phyloP scores from a whole-genome alignment of 2,329 filamentous ascomycete species.

The Thielaviopsis punctulata region DNA sequence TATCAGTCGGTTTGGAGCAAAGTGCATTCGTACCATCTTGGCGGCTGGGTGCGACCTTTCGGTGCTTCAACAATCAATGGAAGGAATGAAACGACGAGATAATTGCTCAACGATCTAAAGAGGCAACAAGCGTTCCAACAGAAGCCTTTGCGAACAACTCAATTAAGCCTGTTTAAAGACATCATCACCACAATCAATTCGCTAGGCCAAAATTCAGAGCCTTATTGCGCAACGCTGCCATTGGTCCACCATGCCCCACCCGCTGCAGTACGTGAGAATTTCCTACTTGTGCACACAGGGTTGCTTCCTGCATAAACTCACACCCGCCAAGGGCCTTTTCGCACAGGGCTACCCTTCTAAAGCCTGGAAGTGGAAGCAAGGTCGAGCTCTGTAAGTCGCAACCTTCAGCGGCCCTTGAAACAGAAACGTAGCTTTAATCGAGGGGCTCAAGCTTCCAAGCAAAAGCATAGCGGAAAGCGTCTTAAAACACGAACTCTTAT shows the following conservation, averaged over 20 bases:
- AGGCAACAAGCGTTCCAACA: not conserved
- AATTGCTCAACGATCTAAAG: not conserved
- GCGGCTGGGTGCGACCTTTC: conserved; percentile 1
- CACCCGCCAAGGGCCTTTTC: no score
- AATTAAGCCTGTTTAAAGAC: not conserved
- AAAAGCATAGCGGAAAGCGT: no score
- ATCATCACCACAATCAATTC: not conserved
- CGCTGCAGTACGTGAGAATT: not conserved
- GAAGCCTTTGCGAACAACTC: not conserved
- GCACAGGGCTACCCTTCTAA: no score
- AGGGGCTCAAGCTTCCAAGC: conserved; percentile 7
- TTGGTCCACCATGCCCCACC: not conserved
- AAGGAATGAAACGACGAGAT: not conserved
- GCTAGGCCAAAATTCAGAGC: not conserved
- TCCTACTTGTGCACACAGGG: not conserved
- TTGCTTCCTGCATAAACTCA: no score
- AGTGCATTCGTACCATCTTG: conserved; percentile 5
- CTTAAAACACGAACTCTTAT: not conserved
- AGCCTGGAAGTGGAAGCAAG: not conserved
- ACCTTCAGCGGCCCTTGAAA: not conserved
- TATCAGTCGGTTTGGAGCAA: not conserved
- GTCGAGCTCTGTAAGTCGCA: no score
- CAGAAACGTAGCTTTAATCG: conserved; percentile 11
- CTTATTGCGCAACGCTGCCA: not conserved
- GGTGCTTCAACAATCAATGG: not conserved